Evolutionary conservation across 2,329 filamentous ascomycete genomes (phyloP).

Genomic region (Penicillium capsulatum): DNA sequence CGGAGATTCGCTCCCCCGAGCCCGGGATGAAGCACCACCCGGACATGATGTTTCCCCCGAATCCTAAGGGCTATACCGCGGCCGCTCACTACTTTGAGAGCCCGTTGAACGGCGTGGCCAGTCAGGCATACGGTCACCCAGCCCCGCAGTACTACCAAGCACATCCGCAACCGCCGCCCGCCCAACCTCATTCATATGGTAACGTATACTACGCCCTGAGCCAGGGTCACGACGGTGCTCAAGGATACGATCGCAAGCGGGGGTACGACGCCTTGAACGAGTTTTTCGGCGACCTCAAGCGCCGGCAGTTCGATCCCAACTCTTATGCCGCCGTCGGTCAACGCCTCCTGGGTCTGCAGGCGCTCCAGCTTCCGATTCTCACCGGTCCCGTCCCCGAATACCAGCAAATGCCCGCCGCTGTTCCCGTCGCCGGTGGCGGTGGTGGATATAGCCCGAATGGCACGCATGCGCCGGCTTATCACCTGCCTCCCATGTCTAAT

Average conservation of each 20-base stretch:
- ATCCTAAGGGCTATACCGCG: conserved; percentile 37
- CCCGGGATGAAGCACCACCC: conserved; percentile 47
- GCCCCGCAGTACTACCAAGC: conserved; percentile 52
- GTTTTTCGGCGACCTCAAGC: conserved; percentile 90
- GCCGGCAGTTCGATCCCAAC: conserved; percentile 78
- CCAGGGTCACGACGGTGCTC: conserved; percentile 60
- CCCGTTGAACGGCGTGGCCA: conserved; percentile 48
- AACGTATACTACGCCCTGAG: conserved; percentile 74
- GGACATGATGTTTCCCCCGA: conserved; percentile 40
- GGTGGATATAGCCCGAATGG: conserved; percentile 53
- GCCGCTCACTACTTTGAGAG: conserved; percentile 54
- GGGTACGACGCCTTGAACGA: conserved; percentile 86
- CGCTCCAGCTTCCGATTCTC: conserved; percentile 59
- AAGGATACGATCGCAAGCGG: conserved; percentile 70
- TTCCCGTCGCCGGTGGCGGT: conserved; percentile 52
- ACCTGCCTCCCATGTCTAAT: conserved; percentile 79
- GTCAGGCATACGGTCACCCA: conserved; percentile 41
- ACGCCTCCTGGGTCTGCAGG: conserved; percentile 76
- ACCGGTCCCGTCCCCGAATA: conserved; percentile 54
- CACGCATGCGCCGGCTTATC: conserved; percentile 72
- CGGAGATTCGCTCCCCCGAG: conserved; percentile 65
- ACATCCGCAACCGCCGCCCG: conserved; percentile 51
- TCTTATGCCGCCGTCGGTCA: conserved; percentile 92
- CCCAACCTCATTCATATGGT: conserved; percentile 56
- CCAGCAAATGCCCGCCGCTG: conserved; percentile 50